Base-by-base conservation (phyloP, 2,329 filamentous ascomycete species). In the Aspergillus alliaceus region DNA sequence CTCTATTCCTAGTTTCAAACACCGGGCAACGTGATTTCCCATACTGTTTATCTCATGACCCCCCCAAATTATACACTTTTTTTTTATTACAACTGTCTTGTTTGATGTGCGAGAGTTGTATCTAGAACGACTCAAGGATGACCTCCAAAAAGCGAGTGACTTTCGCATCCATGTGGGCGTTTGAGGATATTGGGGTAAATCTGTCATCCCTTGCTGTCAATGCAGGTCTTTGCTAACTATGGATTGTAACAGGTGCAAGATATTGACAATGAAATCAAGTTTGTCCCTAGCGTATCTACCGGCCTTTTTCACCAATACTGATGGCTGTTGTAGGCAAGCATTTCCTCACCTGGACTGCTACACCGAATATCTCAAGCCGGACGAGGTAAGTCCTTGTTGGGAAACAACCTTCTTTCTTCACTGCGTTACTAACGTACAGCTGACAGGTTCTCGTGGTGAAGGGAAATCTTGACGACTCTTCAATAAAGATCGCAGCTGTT, bases 151-250 rank as follows among this genome's bases (percentile, higher is more conserved):
- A 66, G 37, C 62, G 62, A 3, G 32, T 72, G 44, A 70, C 64
- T 0, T 42, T 74, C 25, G 71, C 68, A 1, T 73, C 71, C 0
- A 70, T 67, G 40, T 74, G 70, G 68, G 66, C 58, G 1, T 72
- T 75, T 31, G 70, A 73, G 34, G 59, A 60, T 8, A 65, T 69
- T 18, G 70, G 63, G 14, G 71, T 74, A 63, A 58, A 66, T n/a
- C 56, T 1, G 4, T 20, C n/a, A 31, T 31, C 20, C 12, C 25
- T 14, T 32, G 6, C 40, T 22, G 18, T 25, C 15, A 12, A 8
- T n/a, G 7, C 6, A 18, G 39, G 12, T 24, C 15, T 14, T 14
- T 47, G 32, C 51, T 65, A 39, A 65, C 34, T 27, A 27, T 32
- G 15, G 12, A 12, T 27, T 15, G 7, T 11, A 32, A 15, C 52